phyloP scores from a whole-genome alignment of 2,329 filamentous ascomycete genomes.

The Ambrosiella cleistominuta region DNA sequence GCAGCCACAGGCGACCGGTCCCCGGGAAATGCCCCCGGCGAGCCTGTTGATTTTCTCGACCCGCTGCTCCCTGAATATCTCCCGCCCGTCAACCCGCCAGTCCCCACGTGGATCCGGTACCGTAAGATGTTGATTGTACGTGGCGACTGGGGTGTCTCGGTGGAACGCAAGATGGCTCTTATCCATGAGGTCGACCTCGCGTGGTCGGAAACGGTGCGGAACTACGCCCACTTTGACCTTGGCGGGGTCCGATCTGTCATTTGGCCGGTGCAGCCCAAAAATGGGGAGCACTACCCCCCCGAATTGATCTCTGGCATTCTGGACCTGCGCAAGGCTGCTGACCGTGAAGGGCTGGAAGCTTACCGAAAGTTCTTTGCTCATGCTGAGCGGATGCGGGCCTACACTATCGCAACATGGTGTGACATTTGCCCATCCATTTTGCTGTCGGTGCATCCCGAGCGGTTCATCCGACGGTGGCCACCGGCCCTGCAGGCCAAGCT shows the following conservation, averaged over 20 bases:
- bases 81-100: background rate
- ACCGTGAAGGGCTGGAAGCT: background rate
- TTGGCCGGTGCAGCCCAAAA: background rate
- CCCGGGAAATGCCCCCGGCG: background rate
- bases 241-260: background rate
- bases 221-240: background rate
- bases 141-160: background rate
- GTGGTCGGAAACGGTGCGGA: background rate
- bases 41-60: constrained; percentile 5
- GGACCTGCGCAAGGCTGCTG: background rate
- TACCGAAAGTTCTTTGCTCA: background rate
- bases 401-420: constrained; percentile 4
- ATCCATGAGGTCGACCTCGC: background rate
- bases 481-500: background rate
- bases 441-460: constrained; percentile 1
- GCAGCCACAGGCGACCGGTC: too few relatives aligned
- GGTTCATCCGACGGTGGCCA: constrained; percentile 8
- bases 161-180: background rate
- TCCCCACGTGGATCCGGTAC: constrained; percentile 4
- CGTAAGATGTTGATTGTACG: constrained; percentile 1
- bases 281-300: constrained; percentile 1
- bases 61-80: background rate
- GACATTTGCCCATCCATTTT: background rate
- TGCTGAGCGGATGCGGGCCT: constrained; percentile 1
- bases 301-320: constrained; percentile 4